Base-by-base conservation (phyloP, 2,329 filamentous ascomycete species). In the Epichloe festucae region DNA sequence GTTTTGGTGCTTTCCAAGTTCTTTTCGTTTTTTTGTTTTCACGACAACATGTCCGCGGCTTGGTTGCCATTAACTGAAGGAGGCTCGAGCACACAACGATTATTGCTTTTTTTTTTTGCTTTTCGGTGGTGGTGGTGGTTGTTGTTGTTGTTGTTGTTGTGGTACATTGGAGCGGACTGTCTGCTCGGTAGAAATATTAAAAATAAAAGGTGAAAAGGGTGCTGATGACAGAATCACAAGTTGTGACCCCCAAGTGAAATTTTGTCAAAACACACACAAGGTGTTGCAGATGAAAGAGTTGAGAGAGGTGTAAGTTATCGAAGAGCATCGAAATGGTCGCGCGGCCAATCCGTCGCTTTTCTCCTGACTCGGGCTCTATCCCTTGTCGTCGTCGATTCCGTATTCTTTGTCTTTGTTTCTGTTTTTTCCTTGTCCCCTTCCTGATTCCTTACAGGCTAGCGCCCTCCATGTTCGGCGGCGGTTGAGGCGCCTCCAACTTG, bases 401-500 rank as follows among this genome's bases (percentile, higher is more conserved):
- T 11, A 4, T 36, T 41, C 38, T 52, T 27, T 35, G 11, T 46
- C 14, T 21, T 43, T 31, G 27, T 8, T 27, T 8, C 27, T 8
- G 27, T 19, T 11, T 19, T 11, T 44, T 36, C 31, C 19, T 35
- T 6, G 44, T 54, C 48, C 42, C 50, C 36, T 49, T 49, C 34
- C 56, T 27, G 34, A 49, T 21, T 44, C 42, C 34, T 44, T 57
- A 66, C 54, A 66, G 47, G 21, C 58, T 59, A n/a, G 58, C 58
- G n/a, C 55, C 52, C 51, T 65, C 62, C 48, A 55, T 53, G 54
- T 55, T 62, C n/a, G 63, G 63, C 44, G 64, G 65, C 17, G 61
- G 60, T 53, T 64, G 60, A 23, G 65, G 65, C 50, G 64, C 82
- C 72, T 95, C 89, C 60, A 95, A 73, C 72, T 85, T 85, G 57